These are phyloP conservation scores for Phaeosphaeriaceae sp. DNA, from an alignment of 2,329 filamentous ascomycete genomes.

Conservation along the genomic window DNA sequence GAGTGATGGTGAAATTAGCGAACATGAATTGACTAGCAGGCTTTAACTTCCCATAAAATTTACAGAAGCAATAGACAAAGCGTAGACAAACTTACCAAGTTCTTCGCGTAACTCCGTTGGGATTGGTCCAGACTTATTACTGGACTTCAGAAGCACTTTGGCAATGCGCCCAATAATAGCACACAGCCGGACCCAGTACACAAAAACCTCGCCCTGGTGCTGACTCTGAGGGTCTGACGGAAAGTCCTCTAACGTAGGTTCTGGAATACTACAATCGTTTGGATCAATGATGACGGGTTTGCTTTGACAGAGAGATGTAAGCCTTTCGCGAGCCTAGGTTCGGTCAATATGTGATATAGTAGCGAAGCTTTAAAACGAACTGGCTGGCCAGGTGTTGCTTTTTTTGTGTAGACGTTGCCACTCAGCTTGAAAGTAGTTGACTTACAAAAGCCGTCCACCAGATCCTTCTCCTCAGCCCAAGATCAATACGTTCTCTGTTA, in stretches of 20 bases:
- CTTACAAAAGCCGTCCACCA: slow-evolving; percentile 34
- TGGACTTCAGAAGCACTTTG: slow-evolving; percentile 23
- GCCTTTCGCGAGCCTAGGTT: slow-evolving; percentile 24
- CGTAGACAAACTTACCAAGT: slow-evolving; percentile 1
- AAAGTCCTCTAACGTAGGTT: slow-evolving; percentile 26
- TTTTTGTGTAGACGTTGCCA: too few species aligned
- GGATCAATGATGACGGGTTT: slow-evolving; percentile 31
- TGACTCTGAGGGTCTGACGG: slow-evolving; percentile 24
- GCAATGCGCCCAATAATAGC: slow-evolving; percentile 31
- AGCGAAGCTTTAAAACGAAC: too few species aligned
- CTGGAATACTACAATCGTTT: slow-evolving; percentile 26
- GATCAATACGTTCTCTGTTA: slow-evolving; percentile 11
- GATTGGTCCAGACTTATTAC: slow-evolving; percentile 8
- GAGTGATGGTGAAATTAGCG: too few species aligned
- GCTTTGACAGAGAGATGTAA: slow-evolving; percentile 29
- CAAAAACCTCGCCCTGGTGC: slow-evolving; percentile 29
- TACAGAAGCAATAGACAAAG: too few species aligned
- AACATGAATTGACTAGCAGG: too few species aligned
- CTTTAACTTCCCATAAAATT: too few species aligned
- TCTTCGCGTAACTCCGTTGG: slow-evolving; percentile 24
- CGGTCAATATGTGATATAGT: background rate
- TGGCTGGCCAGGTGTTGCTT: too few species aligned
- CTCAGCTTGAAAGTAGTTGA: background rate
- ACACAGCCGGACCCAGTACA: slow-evolving; percentile 30
- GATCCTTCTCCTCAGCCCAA: slow-evolving; percentile 26